These are phyloP conservation scores for Isatis tinctoria DNA, from an alignment of 345 rosid species.

Conservation along the genomic window DNA sequence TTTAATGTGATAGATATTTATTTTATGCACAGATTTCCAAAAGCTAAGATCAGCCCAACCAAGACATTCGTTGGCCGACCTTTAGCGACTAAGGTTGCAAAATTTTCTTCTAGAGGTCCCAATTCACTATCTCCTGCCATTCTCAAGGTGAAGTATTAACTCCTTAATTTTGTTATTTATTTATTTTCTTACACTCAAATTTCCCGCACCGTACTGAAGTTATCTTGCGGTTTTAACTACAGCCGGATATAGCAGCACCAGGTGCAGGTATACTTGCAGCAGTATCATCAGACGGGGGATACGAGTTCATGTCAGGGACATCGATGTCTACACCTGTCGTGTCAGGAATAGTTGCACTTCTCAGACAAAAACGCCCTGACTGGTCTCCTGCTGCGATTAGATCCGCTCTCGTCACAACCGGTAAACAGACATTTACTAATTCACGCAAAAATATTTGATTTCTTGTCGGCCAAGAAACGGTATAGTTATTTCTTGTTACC, in stretches of 20 bases:
- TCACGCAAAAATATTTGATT: neutral
- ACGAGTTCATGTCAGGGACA: slow-evolving; percentile 51
- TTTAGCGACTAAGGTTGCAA: slow-evolving; percentile 54
- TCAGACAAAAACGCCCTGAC: slow-evolving; percentile 47
- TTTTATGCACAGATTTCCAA: slow-evolving; percentile 41
- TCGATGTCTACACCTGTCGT: slow-evolving; percentile 70
- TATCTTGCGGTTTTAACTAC: slow-evolving; percentile 3
- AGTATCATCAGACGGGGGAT: neutral
- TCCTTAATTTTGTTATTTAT: neutral
- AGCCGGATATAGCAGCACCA: slow-evolving; percentile 91
- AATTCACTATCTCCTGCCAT: slow-evolving; percentile 51
- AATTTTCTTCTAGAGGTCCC: slow-evolving; percentile 82
- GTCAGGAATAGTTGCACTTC: slow-evolving; percentile 62
- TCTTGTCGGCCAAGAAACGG: neutral
- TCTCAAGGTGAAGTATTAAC: slow-evolving; percentile 47
- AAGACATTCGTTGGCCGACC: slow-evolving; percentile 38
- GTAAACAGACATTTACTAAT: slow-evolving; percentile 2
- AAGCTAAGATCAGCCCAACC: slow-evolving; percentile 57
- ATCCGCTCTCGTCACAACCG: slow-evolving; percentile 63
- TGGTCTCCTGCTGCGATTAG: slow-evolving; percentile 75
- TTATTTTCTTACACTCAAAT: neutral
- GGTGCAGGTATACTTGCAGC: slow-evolving; percentile 69
- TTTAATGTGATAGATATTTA: neutral
- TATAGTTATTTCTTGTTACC: neutral
- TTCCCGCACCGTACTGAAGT: neutral